These are phyloP conservation scores for Gracilaria gracilis DNA, from an alignment of 23 red algal genomes.

Conservation along the genomic window DNA sequence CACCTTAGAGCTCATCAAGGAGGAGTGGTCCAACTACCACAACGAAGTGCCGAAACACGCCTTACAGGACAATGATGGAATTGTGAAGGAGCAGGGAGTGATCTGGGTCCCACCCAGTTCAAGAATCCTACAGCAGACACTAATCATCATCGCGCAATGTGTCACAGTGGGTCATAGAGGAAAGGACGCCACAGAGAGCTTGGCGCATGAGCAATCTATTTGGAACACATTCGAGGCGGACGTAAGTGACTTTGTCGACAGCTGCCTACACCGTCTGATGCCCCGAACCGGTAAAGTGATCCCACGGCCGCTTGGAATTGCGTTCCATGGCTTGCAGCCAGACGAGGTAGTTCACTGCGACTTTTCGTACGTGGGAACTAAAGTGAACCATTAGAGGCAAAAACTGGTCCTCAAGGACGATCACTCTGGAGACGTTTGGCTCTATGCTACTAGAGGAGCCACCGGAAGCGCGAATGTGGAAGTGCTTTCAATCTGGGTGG, in stretches of 20 bases:
- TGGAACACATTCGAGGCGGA: not conserved
- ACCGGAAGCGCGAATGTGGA: not conserved
- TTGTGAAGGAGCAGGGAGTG: not conserved
- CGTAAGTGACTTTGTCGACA: not conserved
- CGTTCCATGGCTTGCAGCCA: slow-evolving; percentile 15
- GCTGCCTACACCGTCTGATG: not conserved
- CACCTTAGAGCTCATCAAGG: not conserved
- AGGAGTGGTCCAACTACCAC: not conserved
- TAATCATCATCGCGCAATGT: slow-evolving; percentile 35
- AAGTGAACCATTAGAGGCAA: slow-evolving; percentile 3
- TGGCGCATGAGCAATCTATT: slow-evolving; percentile 1
- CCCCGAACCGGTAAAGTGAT: not conserved
- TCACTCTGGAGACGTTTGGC: not conserved
- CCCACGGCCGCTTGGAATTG: slow-evolving; percentile 10
- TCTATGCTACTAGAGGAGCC: not conserved
- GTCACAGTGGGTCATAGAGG: slow-evolving; percentile 37
- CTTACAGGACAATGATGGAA: not conserved
- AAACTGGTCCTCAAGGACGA: slow-evolving; percentile 24
- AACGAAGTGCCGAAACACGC: not conserved
- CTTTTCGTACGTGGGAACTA: slow-evolving; percentile 35
- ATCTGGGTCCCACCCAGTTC: not conserved
- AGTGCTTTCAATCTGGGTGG: not conserved
- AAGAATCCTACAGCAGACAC: not conserved
- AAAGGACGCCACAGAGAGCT: slow-evolving; percentile 13
- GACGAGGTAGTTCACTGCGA: slow-evolving; percentile 65